Conservation (phyloP, 441 rosid genomes). For the Theobroma grandiflorum region DNA sequence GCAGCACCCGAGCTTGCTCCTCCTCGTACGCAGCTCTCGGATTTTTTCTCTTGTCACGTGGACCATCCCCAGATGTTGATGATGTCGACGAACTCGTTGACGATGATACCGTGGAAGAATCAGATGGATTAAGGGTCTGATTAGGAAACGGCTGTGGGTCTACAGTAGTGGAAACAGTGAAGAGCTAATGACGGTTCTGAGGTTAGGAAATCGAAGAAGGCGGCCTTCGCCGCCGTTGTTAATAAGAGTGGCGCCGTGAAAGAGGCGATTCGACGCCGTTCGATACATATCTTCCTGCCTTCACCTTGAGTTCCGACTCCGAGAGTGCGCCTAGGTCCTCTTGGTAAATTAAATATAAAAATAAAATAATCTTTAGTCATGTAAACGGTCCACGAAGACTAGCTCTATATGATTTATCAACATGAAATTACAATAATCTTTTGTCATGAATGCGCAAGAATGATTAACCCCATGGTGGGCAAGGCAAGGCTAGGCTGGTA, state of each 20-base stretch:
- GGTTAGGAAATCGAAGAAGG: constrained; percentile 34
- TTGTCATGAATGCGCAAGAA: too few relatives aligned
- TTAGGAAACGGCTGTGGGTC: constrained; percentile 42
- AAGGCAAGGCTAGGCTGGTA: too few relatives aligned
- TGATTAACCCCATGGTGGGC: too few relatives aligned
- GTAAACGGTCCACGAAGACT: background rate
- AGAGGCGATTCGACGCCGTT: constrained; percentile 63
- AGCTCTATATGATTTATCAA: too few relatives aligned
- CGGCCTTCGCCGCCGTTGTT: constrained; percentile 12
- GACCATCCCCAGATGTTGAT: constrained; percentile 46
- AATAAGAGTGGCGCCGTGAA: constrained; percentile 30
- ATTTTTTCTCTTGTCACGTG: constrained; percentile 46
- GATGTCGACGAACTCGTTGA: constrained; percentile 39
- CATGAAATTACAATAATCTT: too few relatives aligned
- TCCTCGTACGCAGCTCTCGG: constrained; percentile 66
- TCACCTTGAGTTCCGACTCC: background rate
- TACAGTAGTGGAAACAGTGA: constrained; percentile 47
- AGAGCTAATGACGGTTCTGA: constrained; percentile 27
- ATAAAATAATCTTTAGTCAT: background rate
- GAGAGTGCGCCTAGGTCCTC: background rate
- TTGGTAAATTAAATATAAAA: too few relatives aligned
- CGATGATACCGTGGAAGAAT: constrained; percentile 36
- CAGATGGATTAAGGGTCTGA: constrained; percentile 41
- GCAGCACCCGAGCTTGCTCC: constrained; percentile 82
- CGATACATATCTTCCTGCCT: constrained; percentile 50